Evolutionary conservation across 306 rosid species (phyloP).

Genomic region (Dicorynia guianensis): DNA sequence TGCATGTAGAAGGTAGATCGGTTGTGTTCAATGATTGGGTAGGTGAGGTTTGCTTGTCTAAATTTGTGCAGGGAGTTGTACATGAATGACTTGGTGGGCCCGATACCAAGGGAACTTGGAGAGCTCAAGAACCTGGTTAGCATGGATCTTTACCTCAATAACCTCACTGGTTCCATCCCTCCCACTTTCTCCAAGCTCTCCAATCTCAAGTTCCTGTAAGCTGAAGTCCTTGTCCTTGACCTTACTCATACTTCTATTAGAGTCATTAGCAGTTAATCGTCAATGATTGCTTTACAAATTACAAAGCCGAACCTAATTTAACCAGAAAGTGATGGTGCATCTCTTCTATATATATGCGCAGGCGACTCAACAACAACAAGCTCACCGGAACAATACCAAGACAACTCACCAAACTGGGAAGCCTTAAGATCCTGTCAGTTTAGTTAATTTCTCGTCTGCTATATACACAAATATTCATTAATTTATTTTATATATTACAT

Average conservation of each 20-base stretch:
- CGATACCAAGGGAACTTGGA: constrained; percentile 77
- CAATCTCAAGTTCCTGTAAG: constrained; percentile 81
- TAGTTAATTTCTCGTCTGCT: neutral
- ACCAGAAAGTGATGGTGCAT: too few species aligned
- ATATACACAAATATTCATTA: too few species aligned
- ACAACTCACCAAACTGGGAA: constrained; percentile 68
- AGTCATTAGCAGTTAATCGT: too few species aligned
- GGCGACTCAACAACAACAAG: constrained; percentile 75
- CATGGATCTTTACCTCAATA: constrained; percentile 83
- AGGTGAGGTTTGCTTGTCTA: neutral
- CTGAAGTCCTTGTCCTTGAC: neutral
- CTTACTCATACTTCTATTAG: too few species aligned
- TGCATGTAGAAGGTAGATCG: neutral
- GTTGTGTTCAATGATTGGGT: neutral
- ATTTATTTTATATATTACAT: too few species aligned
- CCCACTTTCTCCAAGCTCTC: constrained; percentile 70
- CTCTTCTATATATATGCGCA: constrained; percentile 36
- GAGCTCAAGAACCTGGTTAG: constrained; percentile 72
- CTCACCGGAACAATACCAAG: constrained; percentile 82
- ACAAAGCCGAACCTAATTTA: too few species aligned
- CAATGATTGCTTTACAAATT: too few species aligned
- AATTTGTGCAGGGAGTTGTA: constrained; percentile 66
- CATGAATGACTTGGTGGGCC: constrained; percentile 70
- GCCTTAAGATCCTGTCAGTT: constrained; percentile 78
- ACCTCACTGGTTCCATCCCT: constrained; percentile 75